Percentiles rank a stretch among this genome's conserved stretches.
These are phyloP conservation scores for Fusarium buharicum DNA, from an alignment of 2,329 filamentous ascomycete species.

Conservation along the genomic window DNA sequence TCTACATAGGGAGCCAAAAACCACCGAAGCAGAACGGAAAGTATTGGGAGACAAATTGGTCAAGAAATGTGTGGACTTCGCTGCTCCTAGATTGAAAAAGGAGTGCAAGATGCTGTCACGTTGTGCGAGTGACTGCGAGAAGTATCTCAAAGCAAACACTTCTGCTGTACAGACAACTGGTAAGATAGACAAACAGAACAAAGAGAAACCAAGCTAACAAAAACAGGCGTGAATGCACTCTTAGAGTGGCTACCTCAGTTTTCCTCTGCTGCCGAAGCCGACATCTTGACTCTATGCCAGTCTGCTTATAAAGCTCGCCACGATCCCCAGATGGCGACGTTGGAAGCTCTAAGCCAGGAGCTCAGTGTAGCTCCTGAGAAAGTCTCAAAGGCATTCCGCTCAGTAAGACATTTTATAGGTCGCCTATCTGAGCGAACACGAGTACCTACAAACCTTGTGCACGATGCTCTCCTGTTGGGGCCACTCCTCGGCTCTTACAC, in stretches of 20 bases:
- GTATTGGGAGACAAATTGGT: slow-evolving; percentile 1
- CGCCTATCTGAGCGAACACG: slow-evolving; percentile 57
- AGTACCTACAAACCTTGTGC: slow-evolving; percentile 52
- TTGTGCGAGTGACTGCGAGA: slow-evolving; percentile 24
- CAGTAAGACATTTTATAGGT: slow-evolving; percentile 56
- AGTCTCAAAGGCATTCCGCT: slow-evolving; percentile 38
- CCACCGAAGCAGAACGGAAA: not conserved
- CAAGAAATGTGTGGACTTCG: slow-evolving; percentile 33
- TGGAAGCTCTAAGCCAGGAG: slow-evolving; percentile 25
- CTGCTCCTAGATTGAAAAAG: slow-evolving; percentile 37
- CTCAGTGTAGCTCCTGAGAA: not conserved
- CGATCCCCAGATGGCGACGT: slow-evolving; percentile 29
- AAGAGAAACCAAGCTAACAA: not conserved
- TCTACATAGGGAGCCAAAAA: slow-evolving; percentile 2
- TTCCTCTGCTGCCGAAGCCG: not conserved
- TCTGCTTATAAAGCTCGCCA: slow-evolving; percentile 30
- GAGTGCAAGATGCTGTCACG: slow-evolving; percentile 34
- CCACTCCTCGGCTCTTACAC: slow-evolving; percentile 48
- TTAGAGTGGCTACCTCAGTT: slow-evolving; percentile 28
- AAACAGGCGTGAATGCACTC: slow-evolving; percentile 9
- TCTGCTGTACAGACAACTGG: slow-evolving; percentile 4
- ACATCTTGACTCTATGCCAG: slow-evolving; percentile 13
- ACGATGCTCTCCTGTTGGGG: slow-evolving; percentile 46
- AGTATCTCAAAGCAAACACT: slow-evolving; percentile 3
- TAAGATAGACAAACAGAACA: not conserved